Evolutionary conservation across 202 grass and related monocot species (phyloP), one percentile per base, ranked within the genome.

Genomic region (Hordeum pubiflorum): DNA sequence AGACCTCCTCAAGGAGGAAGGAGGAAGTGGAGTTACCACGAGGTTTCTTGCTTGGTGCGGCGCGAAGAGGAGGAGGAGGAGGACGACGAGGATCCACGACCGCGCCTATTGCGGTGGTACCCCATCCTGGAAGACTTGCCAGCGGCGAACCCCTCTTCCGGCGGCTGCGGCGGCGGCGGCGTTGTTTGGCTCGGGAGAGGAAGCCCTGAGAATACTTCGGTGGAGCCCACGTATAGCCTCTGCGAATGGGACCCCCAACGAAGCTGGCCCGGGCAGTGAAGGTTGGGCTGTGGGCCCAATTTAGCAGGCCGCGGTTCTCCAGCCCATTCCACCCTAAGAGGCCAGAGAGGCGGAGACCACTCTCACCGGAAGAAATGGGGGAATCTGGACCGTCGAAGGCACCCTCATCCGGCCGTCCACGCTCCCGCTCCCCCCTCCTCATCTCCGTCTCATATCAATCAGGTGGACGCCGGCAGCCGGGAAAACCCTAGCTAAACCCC

Each of bases 41-140:
- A 86, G 58, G 69, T 66, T 61, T 85, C 86, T 46, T 88, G 90
- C 66, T 89, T 88, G 74, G 56, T 72, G 81, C 88, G 89, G 74
- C 92, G 81, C 71, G 92, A 74, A 34, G 85, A 64, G 3, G 77
- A 64, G 18, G 85, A 64, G 3, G 76, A 63, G 14, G 86, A 84
- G 9, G 79, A 87, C 9, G 78, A 72, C 5, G 69, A 72, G 24
- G 68, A 58, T 32, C 88, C 75, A 29, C 94, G 88, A 24, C 81
- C 83, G 26, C 88, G 84, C 68, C 90, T 90, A 24, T 90, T 63
- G 14, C 90, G 92, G 72, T 88, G 88, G 88, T 97, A 91, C 3
- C 95, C 92, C 95, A 97, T 97, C 82, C 34, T 39, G 27, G 9
- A 77, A 58, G 64, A 61, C 11, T 81, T 43, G 68, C 7, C 74